A percentile compares a stretch with the other conserved stretches of the same genome.
phyloP scores from a whole-genome alignment of 768 basidiomycete species.

The Rhizopogon rudus region DNA sequence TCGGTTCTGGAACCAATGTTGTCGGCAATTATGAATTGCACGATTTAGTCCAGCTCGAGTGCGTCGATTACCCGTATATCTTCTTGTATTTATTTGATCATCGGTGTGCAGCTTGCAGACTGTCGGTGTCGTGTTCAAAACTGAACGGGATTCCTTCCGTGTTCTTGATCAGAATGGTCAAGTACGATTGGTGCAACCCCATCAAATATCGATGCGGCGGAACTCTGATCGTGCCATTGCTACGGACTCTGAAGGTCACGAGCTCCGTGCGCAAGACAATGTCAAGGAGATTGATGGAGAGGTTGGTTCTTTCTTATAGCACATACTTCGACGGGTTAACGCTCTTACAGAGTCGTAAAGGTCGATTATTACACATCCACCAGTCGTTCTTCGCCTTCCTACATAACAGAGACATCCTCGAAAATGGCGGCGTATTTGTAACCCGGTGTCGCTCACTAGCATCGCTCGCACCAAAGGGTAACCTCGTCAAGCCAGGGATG shows the following conservation, averaged over 20 bases:
- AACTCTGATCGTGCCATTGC: constrained; percentile 82
- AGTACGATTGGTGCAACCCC: constrained; percentile 83
- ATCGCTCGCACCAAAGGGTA: constrained; percentile 85
- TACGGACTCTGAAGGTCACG: constrained; percentile 83
- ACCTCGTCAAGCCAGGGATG: constrained; percentile 53
- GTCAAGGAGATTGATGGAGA: constrained; percentile 91
- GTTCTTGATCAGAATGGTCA: constrained; percentile 94
- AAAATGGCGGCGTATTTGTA: constrained; percentile 95
- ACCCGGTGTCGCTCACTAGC: constrained; percentile 78
- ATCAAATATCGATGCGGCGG: constrained; percentile 90
- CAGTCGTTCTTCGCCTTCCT: constrained; percentile 93
- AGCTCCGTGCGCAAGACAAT: constrained; percentile 82
- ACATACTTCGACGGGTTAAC: not conserved
- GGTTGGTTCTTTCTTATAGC: constrained; percentile 37
- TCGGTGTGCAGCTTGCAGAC: constrained; percentile 65
- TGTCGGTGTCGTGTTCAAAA: constrained; percentile 96
- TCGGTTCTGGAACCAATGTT: constrained; percentile 85
- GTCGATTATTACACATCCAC: constrained; percentile 88
- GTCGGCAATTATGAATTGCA: constrained; percentile 95
- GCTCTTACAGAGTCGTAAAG: constrained; percentile 64
- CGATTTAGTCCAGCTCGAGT: constrained; percentile 97
- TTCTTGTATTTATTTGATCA: constrained; percentile 9
- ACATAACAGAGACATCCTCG: constrained; percentile 83
- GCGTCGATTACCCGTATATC: constrained; percentile 26
- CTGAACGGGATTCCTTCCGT: constrained; percentile 93